Evolutionary conservation across 1,284 basidiomycete genomes (phyloP).

Genomic region (Leccinum cinnamomeum): DNA sequence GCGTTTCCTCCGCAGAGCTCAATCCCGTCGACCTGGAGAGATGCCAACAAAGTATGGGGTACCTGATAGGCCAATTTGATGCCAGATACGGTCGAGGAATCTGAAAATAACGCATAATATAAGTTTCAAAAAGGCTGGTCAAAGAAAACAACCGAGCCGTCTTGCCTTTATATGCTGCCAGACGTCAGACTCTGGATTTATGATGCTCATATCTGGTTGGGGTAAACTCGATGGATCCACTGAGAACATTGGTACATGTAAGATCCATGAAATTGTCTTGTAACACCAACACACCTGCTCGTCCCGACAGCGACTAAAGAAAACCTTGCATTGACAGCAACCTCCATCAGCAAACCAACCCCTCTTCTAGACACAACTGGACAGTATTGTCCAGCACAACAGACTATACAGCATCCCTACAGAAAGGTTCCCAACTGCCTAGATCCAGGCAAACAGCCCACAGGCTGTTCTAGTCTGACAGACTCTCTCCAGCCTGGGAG

Average conservation of each 20-base stretch:
- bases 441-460: background rate
- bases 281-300: slow-evolving; percentile 46
- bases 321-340: slow-evolving; percentile 82
- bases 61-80: slow-evolving; percentile 93
- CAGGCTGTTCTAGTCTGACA: background rate
- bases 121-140: background rate
- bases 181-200: slow-evolving; percentile 98
- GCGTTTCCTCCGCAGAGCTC: background rate
- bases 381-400: background rate
- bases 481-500: background rate
- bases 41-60: slow-evolving; percentile 33
- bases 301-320: slow-evolving; percentile 86
- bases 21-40: slow-evolving; percentile 4
- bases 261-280: background rate
- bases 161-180: slow-evolving; percentile 92
- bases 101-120: slow-evolving; percentile 35
- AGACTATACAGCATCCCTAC: background rate
- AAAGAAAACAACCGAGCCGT: slow-evolving; percentile 3
- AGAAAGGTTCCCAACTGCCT: background rate
- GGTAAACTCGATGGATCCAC: slow-evolving; percentile 62
- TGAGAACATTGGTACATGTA: slow-evolving; percentile 26
- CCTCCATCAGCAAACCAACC: slow-evolving; percentile 23
- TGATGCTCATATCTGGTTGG: slow-evolving; percentile 97
- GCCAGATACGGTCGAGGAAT: slow-evolving; percentile 90
- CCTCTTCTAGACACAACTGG: background rate